Evolutionary conservation across 2,329 filamentous ascomycete genomes (phyloP), one percentile per base, ranked within the genome.

Genomic region (Botrytis paeoniae): DNA sequence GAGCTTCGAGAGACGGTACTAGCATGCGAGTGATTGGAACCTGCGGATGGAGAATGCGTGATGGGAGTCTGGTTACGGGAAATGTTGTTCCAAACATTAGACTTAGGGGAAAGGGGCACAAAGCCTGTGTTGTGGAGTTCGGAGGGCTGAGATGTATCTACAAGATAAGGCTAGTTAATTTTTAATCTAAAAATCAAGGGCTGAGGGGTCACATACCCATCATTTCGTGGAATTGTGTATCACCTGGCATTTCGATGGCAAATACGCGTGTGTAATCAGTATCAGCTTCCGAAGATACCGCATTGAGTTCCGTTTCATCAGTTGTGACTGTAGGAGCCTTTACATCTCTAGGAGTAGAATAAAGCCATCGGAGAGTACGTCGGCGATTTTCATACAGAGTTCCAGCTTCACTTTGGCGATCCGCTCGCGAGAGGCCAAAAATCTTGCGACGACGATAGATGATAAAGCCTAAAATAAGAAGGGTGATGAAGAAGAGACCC

Each of bases 401-500:
- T 48, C 77, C 77, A 43, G 75, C 66, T 66, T 80, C 78, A 66
- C 76, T 76, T 68, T 75, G 75, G 12, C 74, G 75, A 68, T 72
- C 73, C 39, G 70, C 70, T 18, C 73, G 71, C 29, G 70, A 69
- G 2, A 61, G 35, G 0, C 74, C 75, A 29, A 80, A 75, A 29
- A 75, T 80, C 59, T 80, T 80, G 48, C 82, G 80, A 71, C 85
- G 85, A 12, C 86, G 84, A 81, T 85, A 88, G 32, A 91, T 82
- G 32, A 89, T 82, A 60, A 88, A 83, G 9, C 83, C 82, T 22
- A 90, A 83, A 37, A 86, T 81, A 8, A 87, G 74, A 29, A 85
- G 84, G 1, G 86, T 86, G 59, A 91, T 76, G 66, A 89, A 81
- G 62, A 90, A 85, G 2, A 89, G 82, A 4, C 88, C 89, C 2